Base-by-base conservation (phyloP, 169 alveolate species). In the Plasmodium yoelii region DNA sequence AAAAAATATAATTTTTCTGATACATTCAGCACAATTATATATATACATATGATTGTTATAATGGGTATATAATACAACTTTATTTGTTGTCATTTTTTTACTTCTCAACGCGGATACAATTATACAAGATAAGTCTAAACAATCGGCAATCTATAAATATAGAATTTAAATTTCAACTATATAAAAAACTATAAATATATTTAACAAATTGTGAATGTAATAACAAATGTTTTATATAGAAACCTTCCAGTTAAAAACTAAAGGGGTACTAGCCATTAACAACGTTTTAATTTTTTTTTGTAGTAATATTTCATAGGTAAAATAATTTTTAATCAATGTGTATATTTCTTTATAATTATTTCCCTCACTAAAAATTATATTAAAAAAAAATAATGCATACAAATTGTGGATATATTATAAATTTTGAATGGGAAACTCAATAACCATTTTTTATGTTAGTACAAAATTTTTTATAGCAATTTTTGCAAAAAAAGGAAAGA, bases 331-430 rank as follows among this genome's bases (percentile, higher is more conserved):
- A 55, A 80, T 67, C 13, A 65, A 70, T 28, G 82, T 60, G 26
- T 65, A 80, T 65, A 80, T 80, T 49, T 80, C 90, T 64, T 80
- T 80, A 59, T 80, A 80, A 51, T 64, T 60, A 57, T 64, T 80
- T 67, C 90, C 90, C 42, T 80, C 67, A 44, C 90, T 80, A 69
- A 44, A 56, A 74, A 28, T 8, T 70, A 63, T 18, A 28, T 7
- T 0, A 34, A 34, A 3, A 34, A 34, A 34, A 34, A 3, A 34
- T 22, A 15, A 51, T 12, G 24, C 2, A 10, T 47, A 47, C 26
- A 9, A 0, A 19, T 5, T n/a, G 55, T 34, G 42, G 7, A 34
- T 34, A 34, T 34, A 34, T 34, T 34, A 5, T 34, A 34, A 34
- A 34, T 34, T 28, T 28, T 28, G 0, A 28, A 28, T 28, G 39